Evolutionary conservation across 352 stramenopile species (phyloP).

Genomic region (Pythium aquatile): DNA sequence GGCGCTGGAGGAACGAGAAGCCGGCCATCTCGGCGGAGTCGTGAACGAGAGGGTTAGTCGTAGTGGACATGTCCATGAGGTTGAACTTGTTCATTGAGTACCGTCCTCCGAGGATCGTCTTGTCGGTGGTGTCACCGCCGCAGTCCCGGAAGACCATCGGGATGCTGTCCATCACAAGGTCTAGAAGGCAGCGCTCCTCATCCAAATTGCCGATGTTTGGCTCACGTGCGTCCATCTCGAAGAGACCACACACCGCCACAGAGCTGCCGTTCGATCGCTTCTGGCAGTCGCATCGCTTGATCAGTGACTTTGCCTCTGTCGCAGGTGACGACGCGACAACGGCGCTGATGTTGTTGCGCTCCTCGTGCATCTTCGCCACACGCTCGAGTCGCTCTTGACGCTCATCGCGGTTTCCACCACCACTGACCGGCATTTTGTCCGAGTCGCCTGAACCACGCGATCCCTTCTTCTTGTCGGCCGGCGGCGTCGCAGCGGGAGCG

Average conservation of each 20-base stretch:
- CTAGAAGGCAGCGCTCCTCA: slow-evolving; percentile 71
- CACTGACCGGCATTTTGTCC: slow-evolving; percentile 65
- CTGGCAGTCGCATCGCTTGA: slow-evolving; percentile 34
- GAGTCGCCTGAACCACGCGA: slow-evolving; percentile 34
- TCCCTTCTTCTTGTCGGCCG: slow-evolving; percentile 50
- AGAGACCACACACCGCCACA: slow-evolving; percentile 65
- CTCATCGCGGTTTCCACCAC: slow-evolving; percentile 61
- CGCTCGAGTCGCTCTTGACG: slow-evolving; percentile 66
- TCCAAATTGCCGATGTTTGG: slow-evolving; percentile 77
- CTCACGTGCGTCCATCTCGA: slow-evolving; percentile 74
- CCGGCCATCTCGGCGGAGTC: slow-evolving; percentile 62
- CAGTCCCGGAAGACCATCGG: slow-evolving; percentile 87
- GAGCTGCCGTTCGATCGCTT: slow-evolving; percentile 21
- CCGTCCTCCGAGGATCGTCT: slow-evolving; percentile 77
- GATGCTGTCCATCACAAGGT: slow-evolving; percentile 82
- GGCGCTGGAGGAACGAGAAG: slow-evolving; percentile 85
- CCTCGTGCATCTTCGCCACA: slow-evolving; percentile 61
- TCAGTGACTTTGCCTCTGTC: slow-evolving; percentile 8
- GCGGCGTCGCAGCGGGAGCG: slow-evolving; percentile 4
- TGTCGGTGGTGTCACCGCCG: slow-evolving; percentile 82
- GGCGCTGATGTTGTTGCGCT: slow-evolving; percentile 52
- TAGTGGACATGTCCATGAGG: slow-evolving; percentile 34
- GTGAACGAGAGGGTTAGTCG: slow-evolving; percentile 46
- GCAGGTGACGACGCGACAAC: slow-evolving; percentile 9
- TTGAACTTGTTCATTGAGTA: slow-evolving; percentile 70